These are phyloP conservation scores for Xylaria sp. DNA, from an alignment of 495 filamentous ascomycete species.

Conservation along the genomic window DNA sequence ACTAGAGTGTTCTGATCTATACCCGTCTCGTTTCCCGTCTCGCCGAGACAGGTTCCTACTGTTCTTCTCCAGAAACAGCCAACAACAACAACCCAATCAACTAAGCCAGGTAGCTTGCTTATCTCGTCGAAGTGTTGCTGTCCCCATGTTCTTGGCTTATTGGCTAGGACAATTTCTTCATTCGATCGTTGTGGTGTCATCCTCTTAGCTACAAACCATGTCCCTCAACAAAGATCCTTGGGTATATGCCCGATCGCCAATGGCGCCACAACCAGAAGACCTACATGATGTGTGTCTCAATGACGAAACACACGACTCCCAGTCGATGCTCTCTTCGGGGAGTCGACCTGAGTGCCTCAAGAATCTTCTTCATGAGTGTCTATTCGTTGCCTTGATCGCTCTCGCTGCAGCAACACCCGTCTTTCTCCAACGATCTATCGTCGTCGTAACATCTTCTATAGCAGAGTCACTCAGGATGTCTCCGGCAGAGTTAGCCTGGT, in stretches of 20 bases:
- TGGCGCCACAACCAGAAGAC: constrained; percentile 32
- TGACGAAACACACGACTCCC: constrained; percentile 35
- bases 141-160: constrained; percentile 34
- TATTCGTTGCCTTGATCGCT: constrained; percentile 67
- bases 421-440: constrained; percentile 62
- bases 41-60: background rate
- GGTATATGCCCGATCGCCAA: constrained; percentile 29
- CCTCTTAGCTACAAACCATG: constrained; percentile 31
- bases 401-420: constrained; percentile 69
- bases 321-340: constrained; percentile 27
- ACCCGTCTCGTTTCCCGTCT: background rate
- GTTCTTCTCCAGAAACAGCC: constrained; percentile 14
- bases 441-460: constrained; percentile 65
- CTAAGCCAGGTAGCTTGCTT: constrained; percentile 16
- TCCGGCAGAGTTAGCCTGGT: constrained; percentile 68
- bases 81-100: constrained; percentile 19
- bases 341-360: constrained; percentile 63
- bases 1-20: background rate
- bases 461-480: constrained; percentile 67
- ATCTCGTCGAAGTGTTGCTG: constrained; percentile 33
- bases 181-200: constrained; percentile 22
- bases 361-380: constrained; percentile 62
- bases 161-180: constrained; percentile 13
- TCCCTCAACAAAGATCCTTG: constrained; percentile 34
- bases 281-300: constrained; percentile 41